phyloP scores from a whole-genome alignment of 2,329 filamentous ascomycete genomes.

The Emergomyces pasteurianus region DNA sequence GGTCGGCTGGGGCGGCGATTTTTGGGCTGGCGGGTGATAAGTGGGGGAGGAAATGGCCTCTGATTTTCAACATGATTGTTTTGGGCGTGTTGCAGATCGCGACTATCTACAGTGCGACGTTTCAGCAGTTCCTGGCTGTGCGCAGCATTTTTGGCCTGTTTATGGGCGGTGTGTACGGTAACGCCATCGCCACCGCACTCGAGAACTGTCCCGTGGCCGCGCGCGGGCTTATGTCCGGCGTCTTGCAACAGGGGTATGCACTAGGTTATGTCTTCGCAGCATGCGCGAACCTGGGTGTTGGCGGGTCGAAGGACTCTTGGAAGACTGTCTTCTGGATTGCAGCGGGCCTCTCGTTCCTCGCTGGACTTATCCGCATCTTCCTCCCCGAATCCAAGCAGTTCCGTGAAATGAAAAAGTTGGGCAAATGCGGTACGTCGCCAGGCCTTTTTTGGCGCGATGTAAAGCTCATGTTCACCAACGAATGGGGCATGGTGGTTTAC shows the following conservation, averaged over 20 bases:
- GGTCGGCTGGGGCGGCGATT: conserved; percentile 47
- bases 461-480: conserved; percentile 52
- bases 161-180: conserved; percentile 48
- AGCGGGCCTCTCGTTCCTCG: conserved; percentile 64
- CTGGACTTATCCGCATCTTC: conserved; percentile 67
- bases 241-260: conserved; percentile 53
- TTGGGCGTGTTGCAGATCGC: conserved; percentile 51
- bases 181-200: conserved; percentile 49
- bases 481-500: conserved; percentile 70
- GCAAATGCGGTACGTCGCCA: conserved; percentile 35
- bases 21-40: conserved; percentile 46
- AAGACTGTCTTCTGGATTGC: conserved; percentile 83
- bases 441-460: conserved; percentile 56
- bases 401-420: conserved; percentile 52
- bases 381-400: conserved; percentile 76
- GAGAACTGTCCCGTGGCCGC: conserved; percentile 50
- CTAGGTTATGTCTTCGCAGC: conserved; percentile 54
- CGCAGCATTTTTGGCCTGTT: conserved; percentile 52
- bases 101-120: conserved; percentile 49
- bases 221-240: conserved; percentile 48
- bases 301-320: conserved; percentile 72
- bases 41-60: conserved; percentile 48
- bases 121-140: conserved; percentile 47
- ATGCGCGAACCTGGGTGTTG: conserved; percentile 38
- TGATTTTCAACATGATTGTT: conserved; percentile 49